Conservation (phyloP, 2,329 filamentous ascomycete species). For the Furcasterigmium furcatum region DNA sequence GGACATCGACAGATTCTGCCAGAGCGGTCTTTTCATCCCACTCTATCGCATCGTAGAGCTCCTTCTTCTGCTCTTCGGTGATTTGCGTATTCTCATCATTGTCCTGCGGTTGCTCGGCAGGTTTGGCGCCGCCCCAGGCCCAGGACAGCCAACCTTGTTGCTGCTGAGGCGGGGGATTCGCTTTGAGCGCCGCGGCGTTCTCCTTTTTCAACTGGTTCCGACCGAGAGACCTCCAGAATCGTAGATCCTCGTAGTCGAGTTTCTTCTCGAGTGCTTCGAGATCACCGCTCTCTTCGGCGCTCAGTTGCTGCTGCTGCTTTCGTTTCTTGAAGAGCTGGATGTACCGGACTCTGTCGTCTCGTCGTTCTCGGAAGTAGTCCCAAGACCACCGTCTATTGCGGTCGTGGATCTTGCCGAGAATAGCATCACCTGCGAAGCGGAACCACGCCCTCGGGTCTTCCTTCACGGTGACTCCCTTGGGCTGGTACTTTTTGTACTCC, state of each 20-base stretch:
- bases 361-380: constrained; percentile 89
- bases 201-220: constrained; percentile 95
- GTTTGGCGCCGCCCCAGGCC: constrained; percentile 80
- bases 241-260: constrained; percentile 87
- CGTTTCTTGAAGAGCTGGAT: constrained; percentile 96
- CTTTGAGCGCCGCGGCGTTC: constrained; percentile 82
- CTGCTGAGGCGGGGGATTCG: constrained; percentile 48
- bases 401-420: constrained; percentile 92
- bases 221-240: constrained; percentile 94
- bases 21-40: constrained; percentile 96
- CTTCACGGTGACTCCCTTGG: constrained; percentile 75
- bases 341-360: constrained; percentile 85
- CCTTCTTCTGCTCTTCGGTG: constrained; percentile 92
- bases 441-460: constrained; percentile 93
- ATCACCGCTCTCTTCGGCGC: constrained; percentile 67
- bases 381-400: constrained; percentile 91
- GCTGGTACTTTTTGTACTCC: constrained; percentile 91
- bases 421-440: constrained; percentile 82
- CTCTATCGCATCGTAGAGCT: constrained; percentile 95
- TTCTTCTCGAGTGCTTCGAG: constrained; percentile 80
- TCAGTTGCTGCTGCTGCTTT: constrained; percentile 70
- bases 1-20: constrained; percentile 82
- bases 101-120: constrained; percentile 58
- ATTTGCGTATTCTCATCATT: constrained; percentile 75
- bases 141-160: constrained; percentile 89